phyloP scores from a whole-genome alignment of 2,329 filamentous ascomycete species.

The Aspergillus sclerotialis region DNA sequence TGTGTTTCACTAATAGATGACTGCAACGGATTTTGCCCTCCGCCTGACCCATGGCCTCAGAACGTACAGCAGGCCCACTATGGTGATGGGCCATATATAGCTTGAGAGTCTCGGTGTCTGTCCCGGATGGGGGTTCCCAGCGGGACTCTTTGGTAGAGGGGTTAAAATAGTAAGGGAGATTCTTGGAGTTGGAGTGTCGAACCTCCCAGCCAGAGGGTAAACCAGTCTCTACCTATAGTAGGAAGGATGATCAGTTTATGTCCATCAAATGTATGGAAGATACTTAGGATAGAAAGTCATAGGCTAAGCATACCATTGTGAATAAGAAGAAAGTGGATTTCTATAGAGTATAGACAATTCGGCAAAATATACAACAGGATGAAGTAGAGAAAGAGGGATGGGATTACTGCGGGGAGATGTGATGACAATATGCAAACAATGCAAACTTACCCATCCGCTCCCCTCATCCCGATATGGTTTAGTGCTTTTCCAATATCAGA shows the following conservation, averaged over 20 bases:
- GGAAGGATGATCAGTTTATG: no score
- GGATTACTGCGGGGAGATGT: constrained; percentile 25
- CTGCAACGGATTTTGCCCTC: constrained; percentile 88
- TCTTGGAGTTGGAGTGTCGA: constrained; percentile 95
- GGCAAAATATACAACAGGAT: neutral
- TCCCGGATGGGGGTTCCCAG: constrained; percentile 87
- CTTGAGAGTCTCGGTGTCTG: constrained; percentile 89
- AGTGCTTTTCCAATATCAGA: no score
- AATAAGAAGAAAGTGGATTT: neutral
- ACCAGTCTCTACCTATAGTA: constrained; percentile 65
- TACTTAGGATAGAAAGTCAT: neutral
- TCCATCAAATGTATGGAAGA: no score
- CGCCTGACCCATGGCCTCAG: constrained; percentile 33
- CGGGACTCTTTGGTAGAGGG: constrained; percentile 74
- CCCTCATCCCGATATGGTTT: constrained; percentile 5
- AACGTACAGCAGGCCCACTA: constrained; percentile 44
- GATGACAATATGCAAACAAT: constrained; percentile 12
- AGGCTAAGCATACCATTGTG: constrained; percentile 6
- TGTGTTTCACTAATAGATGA: constrained; percentile 91
- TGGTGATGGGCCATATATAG: constrained; percentile 87
- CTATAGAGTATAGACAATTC: neutral
- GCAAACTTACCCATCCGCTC: constrained; percentile 12
- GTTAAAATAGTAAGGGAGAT: constrained; percentile 99
- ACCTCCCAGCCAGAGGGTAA: constrained; percentile 89
- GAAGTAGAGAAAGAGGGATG: neutral